These are phyloP conservation scores for Raffaelea deltoideospora DNA, from an alignment of 2,329 filamentous ascomycete genomes.

Conservation along the genomic window DNA sequence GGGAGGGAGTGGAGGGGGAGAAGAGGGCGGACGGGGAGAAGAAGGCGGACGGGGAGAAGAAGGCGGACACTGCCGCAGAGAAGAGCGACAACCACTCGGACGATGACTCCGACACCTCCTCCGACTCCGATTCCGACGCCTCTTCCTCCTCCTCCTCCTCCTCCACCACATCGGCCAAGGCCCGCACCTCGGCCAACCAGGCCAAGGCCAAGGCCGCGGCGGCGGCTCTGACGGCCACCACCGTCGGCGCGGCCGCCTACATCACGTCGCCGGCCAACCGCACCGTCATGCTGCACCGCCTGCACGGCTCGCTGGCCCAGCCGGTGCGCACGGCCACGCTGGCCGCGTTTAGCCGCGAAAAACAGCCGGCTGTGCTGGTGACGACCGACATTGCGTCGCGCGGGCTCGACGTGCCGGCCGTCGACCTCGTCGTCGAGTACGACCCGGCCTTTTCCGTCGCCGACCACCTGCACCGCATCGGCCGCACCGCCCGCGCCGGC, in stretches of 20 bases:
- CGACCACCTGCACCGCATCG: conserved; percentile 89
- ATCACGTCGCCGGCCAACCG: conserved; percentile 64
- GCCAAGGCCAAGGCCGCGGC: not conserved
- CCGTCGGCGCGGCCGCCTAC: conserved; percentile 53
- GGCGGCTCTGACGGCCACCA: conserved; percentile 16
- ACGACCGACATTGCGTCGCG: conserved; percentile 94
- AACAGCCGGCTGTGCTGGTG: conserved; percentile 66
- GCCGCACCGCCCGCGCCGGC: conserved; percentile 85
- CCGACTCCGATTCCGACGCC: not conserved
- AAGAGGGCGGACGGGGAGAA: not conserved
- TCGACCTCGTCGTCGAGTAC: conserved; percentile 91
- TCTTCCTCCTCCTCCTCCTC: not conserved
- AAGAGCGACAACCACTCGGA: too few relatives aligned
- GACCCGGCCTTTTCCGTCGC: conserved; percentile 88
- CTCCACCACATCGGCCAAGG: not conserved
- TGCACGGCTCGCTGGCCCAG: conserved; percentile 86
- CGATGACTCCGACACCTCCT: not conserved
- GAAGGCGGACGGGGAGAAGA: not conserved
- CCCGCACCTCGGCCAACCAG: not conserved
- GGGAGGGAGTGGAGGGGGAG: conserved; percentile 14
- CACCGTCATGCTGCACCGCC: conserved; percentile 60
- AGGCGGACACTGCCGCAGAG: too few relatives aligned
- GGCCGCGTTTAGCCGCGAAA: conserved; percentile 58
- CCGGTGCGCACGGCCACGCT: conserved; percentile 77
- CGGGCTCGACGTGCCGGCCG: conserved; percentile 86